Conservation (phyloP, 768 basidiomycete species). For the Leccinum pellstonianum region DNA sequence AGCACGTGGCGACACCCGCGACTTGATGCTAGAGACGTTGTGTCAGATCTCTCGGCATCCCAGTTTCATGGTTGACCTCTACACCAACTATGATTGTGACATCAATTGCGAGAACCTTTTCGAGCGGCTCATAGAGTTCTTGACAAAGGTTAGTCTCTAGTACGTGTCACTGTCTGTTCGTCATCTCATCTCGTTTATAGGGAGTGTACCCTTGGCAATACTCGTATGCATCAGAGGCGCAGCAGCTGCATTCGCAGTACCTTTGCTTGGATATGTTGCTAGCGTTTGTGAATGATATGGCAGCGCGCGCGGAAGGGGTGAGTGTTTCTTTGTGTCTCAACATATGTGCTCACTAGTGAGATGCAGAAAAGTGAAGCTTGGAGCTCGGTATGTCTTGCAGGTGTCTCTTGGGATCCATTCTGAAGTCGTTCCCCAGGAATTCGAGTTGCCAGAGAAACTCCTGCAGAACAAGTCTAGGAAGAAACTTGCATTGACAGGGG, state of each 20-base stretch:
- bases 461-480: conserved; percentile 79
- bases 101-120: conserved; percentile 96
- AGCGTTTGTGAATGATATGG: conserved; percentile 86
- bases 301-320: conserved; percentile 55
- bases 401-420: background rate
- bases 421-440: conserved; percentile 41
- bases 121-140: conserved; percentile 83
- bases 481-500: conserved; percentile 79
- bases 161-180: conserved; percentile 1
- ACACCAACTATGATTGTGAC: conserved; percentile 96
- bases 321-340: conserved; percentile 21
- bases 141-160: conserved; percentile 65
- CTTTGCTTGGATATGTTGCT: conserved; percentile 87
- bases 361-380: conserved; percentile 50
- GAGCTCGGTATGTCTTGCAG: conserved; percentile 52
- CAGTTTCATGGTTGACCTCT: conserved; percentile 94
- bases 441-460: conserved; percentile 54
- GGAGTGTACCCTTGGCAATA: conserved; percentile 76
- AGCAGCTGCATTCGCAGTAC: conserved; percentile 77
- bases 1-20: conserved; percentile 83
- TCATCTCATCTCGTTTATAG: conserved; percentile 37
- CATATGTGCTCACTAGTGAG: conserved; percentile 9
- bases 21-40: conserved; percentile 87
- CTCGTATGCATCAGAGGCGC: conserved; percentile 55
- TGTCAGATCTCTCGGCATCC: conserved; percentile 77